These are phyloP conservation scores for Coemansia sp. DNA, from an alignment of 192 early-diverging fungal species.

Conservation along the genomic window DNA sequence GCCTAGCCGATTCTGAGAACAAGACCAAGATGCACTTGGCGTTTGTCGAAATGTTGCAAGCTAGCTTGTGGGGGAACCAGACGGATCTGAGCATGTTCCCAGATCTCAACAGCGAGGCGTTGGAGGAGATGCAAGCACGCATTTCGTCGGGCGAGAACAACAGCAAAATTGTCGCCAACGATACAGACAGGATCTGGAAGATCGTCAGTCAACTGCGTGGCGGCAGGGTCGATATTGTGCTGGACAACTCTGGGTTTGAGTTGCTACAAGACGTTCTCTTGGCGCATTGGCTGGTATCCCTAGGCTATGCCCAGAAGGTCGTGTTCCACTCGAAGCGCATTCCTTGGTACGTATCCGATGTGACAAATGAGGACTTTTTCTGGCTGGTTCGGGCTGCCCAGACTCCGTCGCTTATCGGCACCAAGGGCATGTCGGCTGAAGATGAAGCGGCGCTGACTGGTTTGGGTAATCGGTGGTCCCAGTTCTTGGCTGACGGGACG, in stretches of 20 bases:
- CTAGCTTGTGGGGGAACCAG: conserved; percentile 91
- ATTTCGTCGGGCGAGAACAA: conserved; percentile 51
- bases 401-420: conserved; percentile 23
- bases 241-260: conserved; percentile 96
- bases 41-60: conserved; percentile 72
- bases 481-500: conserved; percentile 61
- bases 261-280: conserved; percentile 85
- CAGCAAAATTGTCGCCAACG: conserved; percentile 71
- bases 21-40: conserved; percentile 44
- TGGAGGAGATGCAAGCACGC: conserved; percentile 70
- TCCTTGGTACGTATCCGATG: conserved; percentile 98
- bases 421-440: conserved; percentile 16
- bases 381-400: conserved; percentile 56
- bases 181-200: conserved; percentile 67
- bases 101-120: conserved; percentile 66
- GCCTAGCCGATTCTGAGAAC: conserved; percentile 14
- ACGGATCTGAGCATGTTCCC: conserved; percentile 81
- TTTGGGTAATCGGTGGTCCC: conserved; percentile 68
- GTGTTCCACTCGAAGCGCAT: conserved; percentile 86
- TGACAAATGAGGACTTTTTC: conserved; percentile 80
- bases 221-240: conserved; percentile 78
- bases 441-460: conserved; percentile 55
- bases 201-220: conserved; percentile 58
- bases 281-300: conserved; percentile 79
- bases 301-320: conserved; percentile 65